phyloP scores from a whole-genome alignment of 805 yeast genomes.

The Tetrapisispora arboricola region DNA sequence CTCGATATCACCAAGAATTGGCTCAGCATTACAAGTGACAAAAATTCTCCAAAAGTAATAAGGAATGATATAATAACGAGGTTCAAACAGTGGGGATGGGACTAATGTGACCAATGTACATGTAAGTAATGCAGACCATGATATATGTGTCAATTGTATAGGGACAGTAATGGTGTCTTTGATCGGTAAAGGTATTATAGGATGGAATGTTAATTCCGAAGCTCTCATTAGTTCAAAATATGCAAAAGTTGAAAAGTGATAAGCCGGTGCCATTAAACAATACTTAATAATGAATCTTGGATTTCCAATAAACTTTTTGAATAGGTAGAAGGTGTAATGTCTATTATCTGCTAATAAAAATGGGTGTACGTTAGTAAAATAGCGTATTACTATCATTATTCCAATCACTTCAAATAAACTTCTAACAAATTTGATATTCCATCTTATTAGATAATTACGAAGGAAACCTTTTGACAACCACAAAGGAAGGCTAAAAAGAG shows the following conservation, averaged over 20 bases:
- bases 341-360: slow-evolving; percentile 89
- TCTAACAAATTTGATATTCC: slow-evolving; percentile 21
- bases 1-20: slow-evolving; percentile 20
- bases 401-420: slow-evolving; percentile 24
- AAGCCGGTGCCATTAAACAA: slow-evolving; percentile 49
- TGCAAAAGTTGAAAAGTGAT: slow-evolving; percentile 47
- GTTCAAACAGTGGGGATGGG: slow-evolving; percentile 91
- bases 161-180: slow-evolving; percentile 30
- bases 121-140: slow-evolving; percentile 41
- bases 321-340: slow-evolving; percentile 83
- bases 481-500: slow-evolving; percentile 60
- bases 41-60: slow-evolving; percentile 63
- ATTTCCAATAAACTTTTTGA: slow-evolving; percentile 46
- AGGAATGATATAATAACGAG: slow-evolving; percentile 84
- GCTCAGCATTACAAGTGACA: slow-evolving; percentile 32
- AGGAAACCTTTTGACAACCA: slow-evolving; percentile 47
- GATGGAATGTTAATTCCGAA: slow-evolving; percentile 29
- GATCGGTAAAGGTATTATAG: slow-evolving; percentile 30
- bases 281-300: slow-evolving; percentile 38
- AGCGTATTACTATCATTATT: slow-evolving; percentile 40
- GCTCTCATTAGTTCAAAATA: slow-evolving; percentile 30
- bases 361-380: slow-evolving; percentile 74
- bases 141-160: slow-evolving; percentile 34
- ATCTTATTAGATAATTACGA: slow-evolving; percentile 30
- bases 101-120: slow-evolving; percentile 54